Evolutionary conservation across 805 yeast species (phyloP).

Genomic region (Metschnikowia similis): DNA sequence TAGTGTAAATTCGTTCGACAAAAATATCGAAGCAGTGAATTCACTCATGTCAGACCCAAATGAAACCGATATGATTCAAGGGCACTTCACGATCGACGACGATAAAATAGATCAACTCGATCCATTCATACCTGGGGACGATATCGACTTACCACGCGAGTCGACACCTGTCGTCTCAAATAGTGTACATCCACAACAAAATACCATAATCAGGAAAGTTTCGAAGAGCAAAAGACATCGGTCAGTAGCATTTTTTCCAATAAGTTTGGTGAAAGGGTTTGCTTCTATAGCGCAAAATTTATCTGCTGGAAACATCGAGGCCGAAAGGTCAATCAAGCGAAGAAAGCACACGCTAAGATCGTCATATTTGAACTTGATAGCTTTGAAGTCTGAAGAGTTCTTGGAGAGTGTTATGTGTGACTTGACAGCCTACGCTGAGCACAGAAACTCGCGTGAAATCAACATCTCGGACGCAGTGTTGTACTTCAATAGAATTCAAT

Average conservation of each 20-base stretch:
- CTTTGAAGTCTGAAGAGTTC: slow-evolving; percentile 29
- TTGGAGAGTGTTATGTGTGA: slow-evolving; percentile 28
- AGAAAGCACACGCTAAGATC: slow-evolving; percentile 7
- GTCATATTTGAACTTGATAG: slow-evolving; percentile 20
- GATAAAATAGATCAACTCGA: slow-evolving; percentile 7
- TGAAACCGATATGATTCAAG: slow-evolving; percentile 11
- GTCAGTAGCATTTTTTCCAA: neutral
- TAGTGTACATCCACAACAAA: neutral
- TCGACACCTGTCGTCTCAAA: neutral
- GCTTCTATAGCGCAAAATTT: slow-evolving; percentile 14
- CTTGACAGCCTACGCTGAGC: slow-evolving; percentile 34
- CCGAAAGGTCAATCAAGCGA: slow-evolving; percentile 1
- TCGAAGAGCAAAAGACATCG: neutral
- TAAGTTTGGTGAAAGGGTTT: slow-evolving; percentile 8
- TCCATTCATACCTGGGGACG: neutral
- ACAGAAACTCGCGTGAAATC: slow-evolving; percentile 27
- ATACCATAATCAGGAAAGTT: neutral
- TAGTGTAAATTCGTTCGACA: neutral
- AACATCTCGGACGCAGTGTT: slow-evolving; percentile 33
- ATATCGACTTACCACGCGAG: neutral
- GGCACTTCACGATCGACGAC: slow-evolving; percentile 15
- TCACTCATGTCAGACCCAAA: slow-evolving; percentile 4
- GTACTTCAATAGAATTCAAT: slow-evolving; percentile 28
- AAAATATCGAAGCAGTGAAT: neutral
- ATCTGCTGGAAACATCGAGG: neutral